These are phyloP conservation scores for Neoboletus brunneissimus DNA, from an alignment of 768 basidiomycete genomes.

Conservation along the genomic window DNA sequence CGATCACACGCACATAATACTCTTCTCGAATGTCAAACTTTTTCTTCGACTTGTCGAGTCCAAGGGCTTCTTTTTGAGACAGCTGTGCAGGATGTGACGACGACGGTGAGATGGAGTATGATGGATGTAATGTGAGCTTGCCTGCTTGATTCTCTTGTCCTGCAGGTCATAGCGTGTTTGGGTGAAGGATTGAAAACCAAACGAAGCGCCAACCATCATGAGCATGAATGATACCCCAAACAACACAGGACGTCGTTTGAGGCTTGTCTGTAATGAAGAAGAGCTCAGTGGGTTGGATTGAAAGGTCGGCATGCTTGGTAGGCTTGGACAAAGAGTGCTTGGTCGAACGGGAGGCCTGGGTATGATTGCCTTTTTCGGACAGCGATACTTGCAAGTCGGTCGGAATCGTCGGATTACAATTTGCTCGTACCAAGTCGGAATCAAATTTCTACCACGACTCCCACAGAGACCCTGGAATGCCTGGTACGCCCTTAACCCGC, in stretches of 20 bases:
- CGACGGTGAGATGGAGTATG: not conserved
- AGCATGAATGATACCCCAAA: constrained; percentile 88
- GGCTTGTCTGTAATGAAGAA: constrained; percentile 30
- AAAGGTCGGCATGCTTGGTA: constrained; percentile 47
- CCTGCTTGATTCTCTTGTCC: constrained; percentile 72
- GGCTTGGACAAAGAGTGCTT: not conserved
- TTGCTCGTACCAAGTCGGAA: constrained; percentile 2
- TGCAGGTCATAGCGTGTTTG: constrained; percentile 91
- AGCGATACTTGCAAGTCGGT: not conserved
- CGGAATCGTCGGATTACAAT: too few species aligned
- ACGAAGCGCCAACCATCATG: constrained; percentile 84
- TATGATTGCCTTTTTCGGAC: constrained; percentile 18
- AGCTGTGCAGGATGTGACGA: constrained; percentile 41
- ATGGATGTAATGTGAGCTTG: constrained; percentile 27
- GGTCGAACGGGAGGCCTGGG: not conserved
- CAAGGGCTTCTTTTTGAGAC: constrained; percentile 74
- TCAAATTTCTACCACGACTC: constrained; percentile 10
- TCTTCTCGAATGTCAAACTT: constrained; percentile 93
- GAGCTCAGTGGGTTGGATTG: constrained; percentile 39
- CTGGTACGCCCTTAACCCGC: constrained; percentile 14
- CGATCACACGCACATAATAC: constrained; percentile 76
- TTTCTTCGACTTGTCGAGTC: constrained; percentile 64
- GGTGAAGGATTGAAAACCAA: constrained; percentile 77
- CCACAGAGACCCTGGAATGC: constrained; percentile 18
- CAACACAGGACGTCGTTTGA: constrained; percentile 61